These are phyloP conservation scores for Podaxis carcinomalis DNA, from an alignment of 768 basidiomycete species.

Conservation along the genomic window DNA sequence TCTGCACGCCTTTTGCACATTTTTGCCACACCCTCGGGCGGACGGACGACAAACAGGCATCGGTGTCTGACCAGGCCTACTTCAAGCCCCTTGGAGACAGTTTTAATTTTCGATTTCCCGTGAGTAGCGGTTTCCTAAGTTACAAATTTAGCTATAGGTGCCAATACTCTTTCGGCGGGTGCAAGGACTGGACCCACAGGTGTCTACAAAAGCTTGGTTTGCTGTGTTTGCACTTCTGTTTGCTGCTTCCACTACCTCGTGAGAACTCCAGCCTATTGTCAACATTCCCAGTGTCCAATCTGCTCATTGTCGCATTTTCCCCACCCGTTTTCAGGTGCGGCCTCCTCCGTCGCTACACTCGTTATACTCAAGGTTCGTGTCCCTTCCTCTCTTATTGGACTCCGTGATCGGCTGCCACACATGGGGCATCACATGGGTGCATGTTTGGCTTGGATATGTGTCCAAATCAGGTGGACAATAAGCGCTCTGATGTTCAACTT, in stretches of 20 bases:
- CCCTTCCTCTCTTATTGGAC: constrained; percentile 6
- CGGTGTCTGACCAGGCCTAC: not conserved
- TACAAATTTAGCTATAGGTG: constrained; percentile 14
- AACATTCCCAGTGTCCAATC: constrained; percentile 8
- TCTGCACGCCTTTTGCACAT: constrained; percentile 25
- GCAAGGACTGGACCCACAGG: constrained; percentile 47
- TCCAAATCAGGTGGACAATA: constrained; percentile 31
- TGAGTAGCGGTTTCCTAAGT: constrained; percentile 14
- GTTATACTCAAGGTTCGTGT: constrained; percentile 48
- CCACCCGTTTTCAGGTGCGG: constrained; percentile 46
- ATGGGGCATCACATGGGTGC: constrained; percentile 10
- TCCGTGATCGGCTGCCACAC: constrained; percentile 6
- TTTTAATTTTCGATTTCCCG: constrained; percentile 20
- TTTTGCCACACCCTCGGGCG: constrained; percentile 12
- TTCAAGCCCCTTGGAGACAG: constrained; percentile 18
- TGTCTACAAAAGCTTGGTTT: constrained; percentile 33
- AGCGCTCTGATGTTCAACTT: constrained; percentile 19
- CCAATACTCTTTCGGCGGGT: constrained; percentile 15
- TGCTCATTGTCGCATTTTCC: constrained; percentile 10
- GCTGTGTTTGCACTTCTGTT: constrained; percentile 15
- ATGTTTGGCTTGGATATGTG: constrained; percentile 11
- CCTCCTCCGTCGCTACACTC: constrained; percentile 68
- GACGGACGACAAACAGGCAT: not conserved
- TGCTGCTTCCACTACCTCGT: constrained; percentile 7
- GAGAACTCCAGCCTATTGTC: constrained; percentile 11